phyloP scores from a whole-genome alignment of 1,139 yeast species.

The Magnusiomyces fungicola region DNA sequence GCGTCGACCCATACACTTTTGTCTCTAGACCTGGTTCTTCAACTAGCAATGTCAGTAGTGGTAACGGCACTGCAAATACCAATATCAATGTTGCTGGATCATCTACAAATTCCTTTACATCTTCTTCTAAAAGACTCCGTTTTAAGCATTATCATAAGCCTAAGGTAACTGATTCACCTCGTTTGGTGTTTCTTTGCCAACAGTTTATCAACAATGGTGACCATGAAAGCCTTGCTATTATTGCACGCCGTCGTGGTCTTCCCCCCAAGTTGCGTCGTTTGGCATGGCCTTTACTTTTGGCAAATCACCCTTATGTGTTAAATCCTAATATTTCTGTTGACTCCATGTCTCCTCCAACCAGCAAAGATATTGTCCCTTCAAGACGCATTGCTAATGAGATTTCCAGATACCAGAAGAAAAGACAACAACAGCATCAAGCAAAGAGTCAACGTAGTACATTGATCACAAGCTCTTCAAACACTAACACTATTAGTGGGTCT shows the following conservation, averaged over 20 bases:
- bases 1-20: neutral
- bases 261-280: slow-evolving; percentile 74
- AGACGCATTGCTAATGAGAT: slow-evolving; percentile 32
- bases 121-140: slow-evolving; percentile 16
- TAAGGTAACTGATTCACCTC: slow-evolving; percentile 32
- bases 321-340: slow-evolving; percentile 49
- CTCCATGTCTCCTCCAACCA: slow-evolving; percentile 7
- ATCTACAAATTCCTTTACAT: too few species aligned
- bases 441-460: neutral
- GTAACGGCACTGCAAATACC: neutral
- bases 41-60: neutral
- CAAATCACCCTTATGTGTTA: slow-evolving; percentile 77
- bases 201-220: slow-evolving; percentile 45
- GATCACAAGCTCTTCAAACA: neutral
- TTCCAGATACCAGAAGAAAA: slow-evolving; percentile 23
- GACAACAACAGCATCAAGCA: neutral
- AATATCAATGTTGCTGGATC: neutral
- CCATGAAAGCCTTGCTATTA: slow-evolving; percentile 62
- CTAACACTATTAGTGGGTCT: neutral
- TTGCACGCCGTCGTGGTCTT: slow-evolving; percentile 77
- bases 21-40: neutral
- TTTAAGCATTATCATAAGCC: slow-evolving; percentile 35
- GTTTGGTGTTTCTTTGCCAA: slow-evolving; percentile 29
- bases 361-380: slow-evolving; percentile 20
- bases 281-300: slow-evolving; percentile 79